Evolutionary conservation across 2,329 filamentous ascomycete species (phyloP), one percentile per base, ranked within the genome.

Genomic region (Penicillium decumbens): DNA sequence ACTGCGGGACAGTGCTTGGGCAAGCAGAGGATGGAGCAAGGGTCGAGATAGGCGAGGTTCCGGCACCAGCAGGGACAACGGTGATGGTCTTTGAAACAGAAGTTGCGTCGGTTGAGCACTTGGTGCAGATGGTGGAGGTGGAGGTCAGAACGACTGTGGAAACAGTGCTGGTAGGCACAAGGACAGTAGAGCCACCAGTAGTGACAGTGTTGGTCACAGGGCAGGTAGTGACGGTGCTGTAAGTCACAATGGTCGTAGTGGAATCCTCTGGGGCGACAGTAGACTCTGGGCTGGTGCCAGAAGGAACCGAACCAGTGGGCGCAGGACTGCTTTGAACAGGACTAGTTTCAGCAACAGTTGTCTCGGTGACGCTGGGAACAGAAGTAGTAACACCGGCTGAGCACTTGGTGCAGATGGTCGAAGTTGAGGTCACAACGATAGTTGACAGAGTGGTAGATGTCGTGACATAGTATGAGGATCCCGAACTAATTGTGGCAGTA

Each of bases 1-100:
- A 97, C 66, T 83, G 83, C 56, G 92, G 91, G 43, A 96, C 85
- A 41, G 91, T 80, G 24, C 77, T 73, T 50, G 90, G 89, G 73
- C 83, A 75, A 27, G 63, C 61, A 24, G 67, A 66, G 3, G 65
- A 56, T 30, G 60, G 63, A 55, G 55, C 59, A 27, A 63, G 58
- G 63, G 28, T 54, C 10, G 58, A 49, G 25, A 53, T 60, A 28
- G 64, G 64, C 28, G 64, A 64, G 39, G 65, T 60, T 13, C 61
- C 59, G 5, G 65, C 55, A 30, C 60, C 55, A 18, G 40, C 47
- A 10, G 56, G 43, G 28, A 28, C 45, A 28, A 28, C 45, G 27
- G 43, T 32, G 13, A 42, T 25, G 13, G 43, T 51, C 24, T 24
- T 23, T 23, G 38, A 12, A 15, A 27, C 23, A 27, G 20, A 24